Evolutionary conservation across 192 early-diverging fungal genomes (phyloP).

Genomic region (Diversispora eburnea): DNA sequence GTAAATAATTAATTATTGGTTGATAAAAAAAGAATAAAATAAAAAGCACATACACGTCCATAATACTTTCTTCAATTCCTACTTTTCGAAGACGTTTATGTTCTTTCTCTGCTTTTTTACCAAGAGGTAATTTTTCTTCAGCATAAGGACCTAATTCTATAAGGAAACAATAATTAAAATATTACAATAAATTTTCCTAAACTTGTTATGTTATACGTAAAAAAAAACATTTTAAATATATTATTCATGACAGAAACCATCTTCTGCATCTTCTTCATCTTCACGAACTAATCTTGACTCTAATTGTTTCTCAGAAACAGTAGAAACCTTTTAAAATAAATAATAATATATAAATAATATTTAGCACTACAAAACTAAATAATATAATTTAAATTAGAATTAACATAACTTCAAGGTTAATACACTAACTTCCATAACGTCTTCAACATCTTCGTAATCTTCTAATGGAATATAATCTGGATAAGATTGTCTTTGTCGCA

Average conservation of each 20-base stretch:
- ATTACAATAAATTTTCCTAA: not conserved
- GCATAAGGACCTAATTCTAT: slow-evolving; percentile 51
- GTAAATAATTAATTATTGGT: not conserved
- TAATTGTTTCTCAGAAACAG: not conserved
- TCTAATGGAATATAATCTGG: slow-evolving; percentile 42
- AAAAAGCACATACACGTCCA: slow-evolving; percentile 41
- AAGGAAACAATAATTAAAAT: not conserved
- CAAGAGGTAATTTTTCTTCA: slow-evolving; percentile 46
- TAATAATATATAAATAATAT: not conserved
- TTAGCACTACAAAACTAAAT: too few species aligned
- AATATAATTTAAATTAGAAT: not conserved
- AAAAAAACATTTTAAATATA: not conserved
- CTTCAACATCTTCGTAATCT: slow-evolving; percentile 25
- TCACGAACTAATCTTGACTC: slow-evolving; percentile 49
- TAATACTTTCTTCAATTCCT: slow-evolving; percentile 48
- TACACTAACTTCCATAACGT: not conserved
- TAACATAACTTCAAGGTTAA: not conserved
- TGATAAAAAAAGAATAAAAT: not conserved
- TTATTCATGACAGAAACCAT: slow-evolving; percentile 34
- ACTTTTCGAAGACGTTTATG: slow-evolving; percentile 38
- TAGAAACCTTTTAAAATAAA: not conserved
- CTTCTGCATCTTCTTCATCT: slow-evolving; percentile 60
- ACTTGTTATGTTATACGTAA: not conserved
- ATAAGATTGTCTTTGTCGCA: slow-evolving; percentile 40
- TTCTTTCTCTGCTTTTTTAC: slow-evolving; percentile 42